These are phyloP conservation scores for Yamadazyma olivae DNA, from an alignment of 805 yeast genomes.

Conservation along the genomic window DNA sequence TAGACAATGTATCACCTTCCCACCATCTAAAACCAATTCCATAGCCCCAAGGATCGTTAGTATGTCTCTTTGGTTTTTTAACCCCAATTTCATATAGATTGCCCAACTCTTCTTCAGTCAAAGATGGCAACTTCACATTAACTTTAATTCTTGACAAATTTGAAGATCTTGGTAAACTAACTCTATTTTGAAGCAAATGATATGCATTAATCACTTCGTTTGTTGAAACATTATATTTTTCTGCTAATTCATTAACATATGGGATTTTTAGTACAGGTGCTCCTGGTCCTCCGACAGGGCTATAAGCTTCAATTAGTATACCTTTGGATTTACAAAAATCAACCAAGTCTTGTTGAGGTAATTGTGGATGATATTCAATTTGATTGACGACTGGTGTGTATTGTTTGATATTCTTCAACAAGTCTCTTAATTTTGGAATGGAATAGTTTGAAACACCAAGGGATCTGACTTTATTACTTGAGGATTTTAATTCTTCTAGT, in stretches of 20 bases:
- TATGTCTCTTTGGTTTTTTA: slow-evolving; percentile 28
- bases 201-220: slow-evolving; percentile 63
- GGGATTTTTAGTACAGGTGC: slow-evolving; percentile 61
- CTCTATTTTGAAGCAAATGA: slow-evolving; percentile 57
- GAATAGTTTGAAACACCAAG: slow-evolving; percentile 38
- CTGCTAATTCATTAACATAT: slow-evolving; percentile 49
- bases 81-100: slow-evolving; percentile 28
- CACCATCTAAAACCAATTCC: slow-evolving; percentile 37
- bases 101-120: slow-evolving; percentile 35
- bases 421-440: slow-evolving; percentile 21
- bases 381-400: slow-evolving; percentile 31
- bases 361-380: slow-evolving; percentile 34
- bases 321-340: slow-evolving; percentile 33
- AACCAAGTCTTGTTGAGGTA: slow-evolving; percentile 39
- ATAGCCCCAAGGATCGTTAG: slow-evolving; percentile 34
- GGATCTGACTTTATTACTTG: slow-evolving; percentile 29
- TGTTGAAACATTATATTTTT: slow-evolving; percentile 49
- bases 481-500: slow-evolving; percentile 26
- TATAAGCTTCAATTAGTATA: slow-evolving; percentile 50
- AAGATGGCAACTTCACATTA: slow-evolving; percentile 30
- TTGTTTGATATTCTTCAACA: slow-evolving; percentile 21
- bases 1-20: slow-evolving; percentile 42
- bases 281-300: slow-evolving; percentile 64
- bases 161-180: slow-evolving; percentile 67
- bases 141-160: slow-evolving; percentile 58